A percentile compares a stretch with the other conserved stretches of the same genome.
These are phyloP conservation scores for Chlamydomonas reinhardtii DNA, from an alignment of 163 green algal species.

Conservation along the genomic window DNA sequence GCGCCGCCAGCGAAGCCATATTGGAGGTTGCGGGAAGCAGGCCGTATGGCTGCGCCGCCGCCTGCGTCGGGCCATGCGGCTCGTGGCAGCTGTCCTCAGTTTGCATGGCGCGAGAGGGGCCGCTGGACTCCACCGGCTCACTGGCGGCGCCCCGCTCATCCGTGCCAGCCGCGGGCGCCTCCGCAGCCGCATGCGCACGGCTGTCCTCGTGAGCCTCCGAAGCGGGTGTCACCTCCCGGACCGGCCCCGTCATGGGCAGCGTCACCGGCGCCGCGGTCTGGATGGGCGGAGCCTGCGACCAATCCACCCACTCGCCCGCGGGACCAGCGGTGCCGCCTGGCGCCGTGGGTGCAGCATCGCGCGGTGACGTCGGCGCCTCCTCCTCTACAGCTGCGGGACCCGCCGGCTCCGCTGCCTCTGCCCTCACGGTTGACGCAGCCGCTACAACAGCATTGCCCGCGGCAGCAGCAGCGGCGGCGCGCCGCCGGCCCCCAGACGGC, in stretches of 20 bases:
- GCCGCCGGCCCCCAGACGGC: too few species aligned
- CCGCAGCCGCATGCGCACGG: background rate
- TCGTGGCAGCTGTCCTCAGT: background rate
- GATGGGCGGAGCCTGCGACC: slow-evolving; percentile 38
- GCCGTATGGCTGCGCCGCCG: background rate
- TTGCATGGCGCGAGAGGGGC: background rate
- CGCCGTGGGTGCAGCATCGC: too few species aligned
- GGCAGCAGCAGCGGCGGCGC: background rate
- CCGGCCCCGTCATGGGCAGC: background rate
- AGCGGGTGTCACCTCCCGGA: background rate
- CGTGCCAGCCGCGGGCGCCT: background rate
- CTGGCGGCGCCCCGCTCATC: background rate
- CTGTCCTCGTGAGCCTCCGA: background rate
- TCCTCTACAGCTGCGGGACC: too few species aligned
- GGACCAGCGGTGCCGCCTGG: too few species aligned
- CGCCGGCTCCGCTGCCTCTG: too few species aligned
- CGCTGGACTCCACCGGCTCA: background rate
- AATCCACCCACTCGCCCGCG: slow-evolving; percentile 39
- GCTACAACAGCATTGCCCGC: background rate
- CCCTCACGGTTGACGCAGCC: too few species aligned
- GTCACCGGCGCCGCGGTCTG: background rate
- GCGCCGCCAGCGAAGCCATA: background rate
- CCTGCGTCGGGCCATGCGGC: too few species aligned
- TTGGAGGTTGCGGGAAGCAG: slow-evolving; percentile 12
- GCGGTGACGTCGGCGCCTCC: too few species aligned